Evolutionary conservation across 441 rosid genomes (phyloP).

Genomic region (Erodium trifolium): DNA sequence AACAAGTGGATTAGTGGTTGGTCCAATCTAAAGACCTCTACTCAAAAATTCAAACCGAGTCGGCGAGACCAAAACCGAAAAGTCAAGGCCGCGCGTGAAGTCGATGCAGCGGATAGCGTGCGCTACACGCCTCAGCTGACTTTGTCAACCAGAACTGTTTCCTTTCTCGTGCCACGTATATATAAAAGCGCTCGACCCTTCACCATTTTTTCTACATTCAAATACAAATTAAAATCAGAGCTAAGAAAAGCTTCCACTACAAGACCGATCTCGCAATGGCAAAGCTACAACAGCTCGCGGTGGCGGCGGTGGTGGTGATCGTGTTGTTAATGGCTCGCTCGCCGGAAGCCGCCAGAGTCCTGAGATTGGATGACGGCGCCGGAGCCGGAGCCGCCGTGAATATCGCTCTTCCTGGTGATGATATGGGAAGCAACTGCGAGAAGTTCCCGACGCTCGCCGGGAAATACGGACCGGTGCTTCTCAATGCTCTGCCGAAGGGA

Average conservation of each 20-base stretch:
- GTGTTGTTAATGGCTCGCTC: not conserved
- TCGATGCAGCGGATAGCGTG: not conserved
- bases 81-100: not conserved
- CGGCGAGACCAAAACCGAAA: not conserved
- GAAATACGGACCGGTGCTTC: not conserved
- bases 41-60: not conserved
- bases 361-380: too few relatives aligned
- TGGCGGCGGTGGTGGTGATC: not conserved
- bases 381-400: not conserved
- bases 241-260: not conserved
- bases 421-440: too few relatives aligned
- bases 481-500: not conserved
- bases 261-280: not conserved
- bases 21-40: not conserved
- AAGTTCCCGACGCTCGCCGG: not conserved
- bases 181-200: not conserved
- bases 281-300: not conserved
- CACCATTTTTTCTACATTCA: not conserved
- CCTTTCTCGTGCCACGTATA: not conserved
- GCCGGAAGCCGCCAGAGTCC: not conserved
- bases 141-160: not conserved
- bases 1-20: not conserved
- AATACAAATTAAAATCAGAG: not conserved
- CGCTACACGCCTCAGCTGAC: not conserved
- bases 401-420: not conserved